Base-by-base conservation (phyloP, 176 grass and related monocot species). In the Cenchrus fungigraminus region DNA sequence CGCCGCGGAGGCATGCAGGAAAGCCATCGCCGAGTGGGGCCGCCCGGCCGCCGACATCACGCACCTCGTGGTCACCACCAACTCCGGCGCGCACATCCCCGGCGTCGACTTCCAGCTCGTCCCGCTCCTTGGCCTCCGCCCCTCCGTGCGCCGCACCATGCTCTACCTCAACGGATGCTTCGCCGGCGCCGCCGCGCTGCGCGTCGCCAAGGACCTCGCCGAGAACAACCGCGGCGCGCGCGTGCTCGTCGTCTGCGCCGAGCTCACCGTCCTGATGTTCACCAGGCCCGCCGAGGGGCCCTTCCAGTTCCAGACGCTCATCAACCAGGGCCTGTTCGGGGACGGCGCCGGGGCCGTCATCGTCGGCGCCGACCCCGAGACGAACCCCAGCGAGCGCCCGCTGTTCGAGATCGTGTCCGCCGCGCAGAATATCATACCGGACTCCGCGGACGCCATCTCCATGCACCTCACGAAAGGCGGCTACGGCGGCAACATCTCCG, bases 21-120 rank as follows among this genome's bases (percentile, higher is more conserved):
- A 49, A n/a, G 92, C 90, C 52, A 89, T 94, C 81, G 84, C 91
- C 37, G 82, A 94, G 22, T 94, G 90, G 92, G 92, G 92, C 12
- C 73, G 77, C 6, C 34, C 78, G 22, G 74, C 80, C 28, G 71
- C 87, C 47, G 89, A 89, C 84, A 86, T 94, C 78, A 94, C 92
- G 2, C 92, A 94, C 67, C 77, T 94, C 16, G 83, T 94, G 0
- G 79, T 94, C 20, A 68, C 76, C 86, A 94, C 81, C n/a, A 94
- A 82, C 68, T 85, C 75, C 12, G 87, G 92, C 64, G 90, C 75
- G 9, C 87, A 89, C 66, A 84, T 90, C 54, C 92, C 92, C 2
- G 86, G 92, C 2, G 83, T 87, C 12, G 92, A 94, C 68, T 81
- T 58, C 85, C 73, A 45, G 20, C 72, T 95, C 2, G 74, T 74